Conservation (phyloP, 495 filamentous ascomycete genomes). For the Penicillium arizonense region DNA sequence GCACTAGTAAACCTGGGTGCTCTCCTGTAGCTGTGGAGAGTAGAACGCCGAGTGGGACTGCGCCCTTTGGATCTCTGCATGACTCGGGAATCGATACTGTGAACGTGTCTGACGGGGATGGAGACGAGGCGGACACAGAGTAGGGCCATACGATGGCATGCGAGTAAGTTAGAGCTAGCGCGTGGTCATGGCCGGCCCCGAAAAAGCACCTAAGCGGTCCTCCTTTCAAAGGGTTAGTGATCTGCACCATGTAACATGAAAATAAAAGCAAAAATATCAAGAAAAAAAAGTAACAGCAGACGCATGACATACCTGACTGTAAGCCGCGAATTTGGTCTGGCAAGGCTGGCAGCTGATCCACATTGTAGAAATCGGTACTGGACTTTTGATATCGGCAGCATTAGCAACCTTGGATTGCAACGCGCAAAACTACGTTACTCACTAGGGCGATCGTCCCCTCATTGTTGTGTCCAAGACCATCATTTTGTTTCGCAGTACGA, state of each 20-base stretch:
- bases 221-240: slow-evolving; percentile 23
- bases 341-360: slow-evolving; percentile 78
- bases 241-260: neutral
- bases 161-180: slow-evolving; percentile 72
- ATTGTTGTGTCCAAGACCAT: slow-evolving; percentile 42
- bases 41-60: slow-evolving; percentile 76
- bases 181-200: slow-evolving; percentile 66
- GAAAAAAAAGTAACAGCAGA: neutral
- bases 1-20: slow-evolving; percentile 78
- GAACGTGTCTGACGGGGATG: slow-evolving; percentile 65
- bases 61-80: slow-evolving; percentile 59
- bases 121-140: slow-evolving; percentile 47
- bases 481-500: slow-evolving; percentile 55
- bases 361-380: slow-evolving; percentile 80
- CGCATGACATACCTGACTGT: slow-evolving; percentile 47
- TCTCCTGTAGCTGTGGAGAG: slow-evolving; percentile 70
- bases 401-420: slow-evolving; percentile 18
- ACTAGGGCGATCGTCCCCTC: slow-evolving; percentile 66
- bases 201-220: slow-evolving; percentile 52
- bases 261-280: slow-evolving; percentile 8
- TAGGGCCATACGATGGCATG: slow-evolving; percentile 91
- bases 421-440: slow-evolving; percentile 26
- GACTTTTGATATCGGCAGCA: slow-evolving; percentile 52
- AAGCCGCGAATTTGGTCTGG: slow-evolving; percentile 69
- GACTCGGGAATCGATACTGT: slow-evolving; percentile 72